A percentile compares a stretch with the other conserved stretches of the same genome.
Conservation (phyloP, 129 eudicot species). For the Daucus carota region DNA sequence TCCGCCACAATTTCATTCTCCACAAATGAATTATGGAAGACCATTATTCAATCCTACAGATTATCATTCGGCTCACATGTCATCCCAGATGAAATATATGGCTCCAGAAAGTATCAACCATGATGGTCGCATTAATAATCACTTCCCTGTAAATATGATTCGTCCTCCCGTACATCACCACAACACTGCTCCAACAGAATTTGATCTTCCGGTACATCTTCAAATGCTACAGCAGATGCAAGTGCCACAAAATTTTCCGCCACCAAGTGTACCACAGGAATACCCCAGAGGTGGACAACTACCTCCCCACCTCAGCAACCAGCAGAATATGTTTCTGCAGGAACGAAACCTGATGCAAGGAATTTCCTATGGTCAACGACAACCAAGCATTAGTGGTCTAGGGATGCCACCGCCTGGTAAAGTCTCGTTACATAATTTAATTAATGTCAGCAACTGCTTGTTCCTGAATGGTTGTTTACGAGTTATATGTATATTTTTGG, state of each 20-base stretch:
- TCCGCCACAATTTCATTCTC: conserved; percentile 31
- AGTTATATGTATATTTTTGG: too few species aligned
- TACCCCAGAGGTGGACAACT: conserved; percentile 45
- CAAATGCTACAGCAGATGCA: conserved; percentile 72
- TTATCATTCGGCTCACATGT: conserved; percentile 30
- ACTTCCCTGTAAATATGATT: conserved; percentile 38
- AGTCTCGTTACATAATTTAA: neutral
- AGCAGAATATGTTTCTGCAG: conserved; percentile 31
- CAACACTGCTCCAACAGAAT: conserved; percentile 47
- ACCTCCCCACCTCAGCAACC: conserved; percentile 36
- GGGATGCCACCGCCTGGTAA: conserved; percentile 71
- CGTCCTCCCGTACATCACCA: conserved; percentile 50
- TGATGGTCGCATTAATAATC: conserved; percentile 42
- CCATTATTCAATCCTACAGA: conserved; percentile 51
- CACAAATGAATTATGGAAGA: conserved; percentile 43
- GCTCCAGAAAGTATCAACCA: conserved; percentile 47
- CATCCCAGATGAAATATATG: conserved; percentile 54
- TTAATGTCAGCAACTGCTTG: too few species aligned
- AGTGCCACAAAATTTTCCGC: conserved; percentile 50
- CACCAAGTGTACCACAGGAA: conserved; percentile 44
- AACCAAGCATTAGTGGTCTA: conserved; percentile 40
- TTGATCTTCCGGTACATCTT: conserved; percentile 54
- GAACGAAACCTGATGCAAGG: conserved; percentile 59
- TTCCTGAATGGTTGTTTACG: too few species aligned
- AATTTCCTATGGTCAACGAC: conserved; percentile 54